Conservation (phyloP, 2,329 filamentous ascomycete species). For the Rhynchosporium agropyri region DNA sequence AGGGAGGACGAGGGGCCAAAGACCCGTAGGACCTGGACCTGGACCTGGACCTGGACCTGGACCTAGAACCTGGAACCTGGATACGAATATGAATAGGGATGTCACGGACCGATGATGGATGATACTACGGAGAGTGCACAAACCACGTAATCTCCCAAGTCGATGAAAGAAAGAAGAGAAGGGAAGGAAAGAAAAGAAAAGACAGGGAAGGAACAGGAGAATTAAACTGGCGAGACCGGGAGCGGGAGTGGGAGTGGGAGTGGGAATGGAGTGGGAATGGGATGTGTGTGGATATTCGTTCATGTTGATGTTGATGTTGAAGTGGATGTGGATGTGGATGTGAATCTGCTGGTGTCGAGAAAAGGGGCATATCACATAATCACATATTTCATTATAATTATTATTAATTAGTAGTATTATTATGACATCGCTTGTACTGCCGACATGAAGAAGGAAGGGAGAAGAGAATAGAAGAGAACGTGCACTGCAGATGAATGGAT, state of each 20-base stretch:
- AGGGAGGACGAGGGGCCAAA: neutral
- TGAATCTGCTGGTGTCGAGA: neutral
- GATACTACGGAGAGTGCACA: neutral
- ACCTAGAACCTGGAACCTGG: neutral
- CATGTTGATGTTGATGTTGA: neutral
- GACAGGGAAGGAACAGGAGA: too few relatives aligned
- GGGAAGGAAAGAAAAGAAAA: too few relatives aligned
- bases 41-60: slow-evolving; percentile 7
- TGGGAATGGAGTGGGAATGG: too few relatives aligned
- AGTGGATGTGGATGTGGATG: slow-evolving; percentile 1
- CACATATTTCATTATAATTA: neutral
- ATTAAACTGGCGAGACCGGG: too few relatives aligned
- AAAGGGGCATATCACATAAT: neutral
- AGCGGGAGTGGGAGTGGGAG: too few relatives aligned
- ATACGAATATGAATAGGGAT: neutral
- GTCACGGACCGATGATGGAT: slow-evolving; percentile 14
- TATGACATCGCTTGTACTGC: neutral
- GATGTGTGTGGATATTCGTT: too few relatives aligned
- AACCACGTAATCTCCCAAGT: neutral
- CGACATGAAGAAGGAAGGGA: neutral
- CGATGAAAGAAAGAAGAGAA: neutral
- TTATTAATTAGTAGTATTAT: too few relatives aligned
- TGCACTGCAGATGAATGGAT: neutral
- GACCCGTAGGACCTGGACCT: slow-evolving; percentile 4
- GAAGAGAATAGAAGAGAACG: neutral